A percentile compares a stretch with the other conserved stretches of the same genome.
phyloP scores from a whole-genome alignment of 73 alveolate species.

The Paramecium sexaurelia region DNA sequence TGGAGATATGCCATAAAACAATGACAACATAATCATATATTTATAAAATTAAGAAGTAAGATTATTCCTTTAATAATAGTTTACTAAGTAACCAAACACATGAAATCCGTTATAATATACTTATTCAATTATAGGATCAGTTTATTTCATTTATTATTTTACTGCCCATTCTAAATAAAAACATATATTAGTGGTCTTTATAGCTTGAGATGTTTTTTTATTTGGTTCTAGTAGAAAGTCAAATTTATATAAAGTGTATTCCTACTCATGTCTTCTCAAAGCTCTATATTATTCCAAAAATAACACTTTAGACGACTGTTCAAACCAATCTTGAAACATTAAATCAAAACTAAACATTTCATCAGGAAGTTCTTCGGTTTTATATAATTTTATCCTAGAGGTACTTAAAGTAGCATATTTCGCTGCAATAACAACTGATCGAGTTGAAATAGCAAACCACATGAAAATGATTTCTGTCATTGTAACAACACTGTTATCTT shows the following conservation, averaged over 20 bases:
- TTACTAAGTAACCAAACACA: conserved; percentile 32
- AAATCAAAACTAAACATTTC: conserved; percentile 47
- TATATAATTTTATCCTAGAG: conserved; percentile 3
- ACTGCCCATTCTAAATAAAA: conserved; percentile 9
- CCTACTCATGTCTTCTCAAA: conserved; percentile 54
- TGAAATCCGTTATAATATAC: conserved; percentile 17
- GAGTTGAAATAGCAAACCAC: background rate
- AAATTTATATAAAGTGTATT: conserved; percentile 8
- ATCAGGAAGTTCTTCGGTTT: conserved; percentile 23
- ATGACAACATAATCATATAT: background rate
- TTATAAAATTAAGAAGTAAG: background rate
- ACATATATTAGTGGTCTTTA: background rate
- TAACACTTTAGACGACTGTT: background rate
- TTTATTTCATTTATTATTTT: background rate
- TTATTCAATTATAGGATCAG: background rate
- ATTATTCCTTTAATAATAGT: background rate
- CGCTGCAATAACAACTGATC: conserved; percentile 15
- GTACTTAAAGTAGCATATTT: conserved; percentile 17
- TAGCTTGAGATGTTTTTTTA: background rate
- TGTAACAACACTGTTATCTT: background rate
- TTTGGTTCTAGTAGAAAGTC: conserved; percentile 17
- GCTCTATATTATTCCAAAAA: conserved; percentile 25
- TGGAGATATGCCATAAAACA: background rate
- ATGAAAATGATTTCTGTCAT: conserved; percentile 24
- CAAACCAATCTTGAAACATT: conserved; percentile 20